Evolutionary conservation across 2,329 filamentous ascomycete species (phyloP), one percentile per base, ranked within the genome.

Genomic region (Sarocladium strictum): DNA sequence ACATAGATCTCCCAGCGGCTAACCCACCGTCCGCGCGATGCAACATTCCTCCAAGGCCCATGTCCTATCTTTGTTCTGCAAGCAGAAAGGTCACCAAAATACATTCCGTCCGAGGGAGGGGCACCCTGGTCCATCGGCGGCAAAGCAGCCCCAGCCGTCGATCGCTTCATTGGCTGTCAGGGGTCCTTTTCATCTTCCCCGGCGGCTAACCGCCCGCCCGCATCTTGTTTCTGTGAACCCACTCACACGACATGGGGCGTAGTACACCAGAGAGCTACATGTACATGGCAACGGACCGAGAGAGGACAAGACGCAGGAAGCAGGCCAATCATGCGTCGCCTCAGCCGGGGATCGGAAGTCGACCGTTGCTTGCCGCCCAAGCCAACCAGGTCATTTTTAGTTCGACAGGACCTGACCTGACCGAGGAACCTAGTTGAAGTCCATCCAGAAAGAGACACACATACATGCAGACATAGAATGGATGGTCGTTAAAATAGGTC

Each of bases 101-200:
- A n/a, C n/a, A n/a, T n/a, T n/a, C n/a, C n/a, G n/a, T n/a, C n/a
- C n/a, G n/a, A n/a, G n/a, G n/a, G n/a, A n/a, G n/a, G n/a, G n/a
- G n/a, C n/a, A n/a, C 43, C 43, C 43, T 29, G 43, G 43, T 47
- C 24, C n/a, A 3, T 11, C 23, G 47, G 47, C 47, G 47, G 47
- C 15, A 51, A 51, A 35, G 3, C n/a, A n/a, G 23, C 26, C n/a
- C 47, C 27, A 5, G 27, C 15, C 27, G 47, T 21, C 47, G 26
- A 51, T 51, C 27, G 47, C 47, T 51, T 51, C 47, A 51, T 51
- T 51, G 47, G 47, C 47, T 51, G 47, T 32, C 47, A 35, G 27
- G 12, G 27, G 26, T 35, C 27, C 47, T 15, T 51, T 35, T n/a
- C n/a, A n/a, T n/a, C 17, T 29, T 35, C 24, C 23, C 14, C 47